phyloP scores from a whole-genome alignment of 352 stramenopile genomes.

The Pythium aristosporum region DNA sequence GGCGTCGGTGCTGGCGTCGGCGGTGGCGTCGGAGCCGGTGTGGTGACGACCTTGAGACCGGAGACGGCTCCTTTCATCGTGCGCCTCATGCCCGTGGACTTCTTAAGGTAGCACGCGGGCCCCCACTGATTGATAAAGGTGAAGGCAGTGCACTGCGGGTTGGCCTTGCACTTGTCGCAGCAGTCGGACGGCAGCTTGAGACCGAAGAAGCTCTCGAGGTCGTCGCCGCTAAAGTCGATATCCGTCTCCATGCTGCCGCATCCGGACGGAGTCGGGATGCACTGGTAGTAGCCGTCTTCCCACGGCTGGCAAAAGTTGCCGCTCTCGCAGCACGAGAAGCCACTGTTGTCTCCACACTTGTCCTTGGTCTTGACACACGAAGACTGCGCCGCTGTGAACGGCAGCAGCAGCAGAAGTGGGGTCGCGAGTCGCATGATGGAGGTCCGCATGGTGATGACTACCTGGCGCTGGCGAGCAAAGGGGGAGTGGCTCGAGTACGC shows the following conservation, averaged over 20 bases:
- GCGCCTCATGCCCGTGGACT: constrained; percentile 12
- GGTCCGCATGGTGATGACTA: constrained; percentile 1
- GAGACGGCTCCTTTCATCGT: constrained; percentile 27
- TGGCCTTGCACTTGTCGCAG: constrained; percentile 42
- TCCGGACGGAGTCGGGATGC: constrained; percentile 32
- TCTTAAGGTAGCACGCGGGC: constrained; percentile 58
- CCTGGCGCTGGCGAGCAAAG: neutral
- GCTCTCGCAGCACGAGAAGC: constrained; percentile 34
- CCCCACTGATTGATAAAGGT: constrained; percentile 57
- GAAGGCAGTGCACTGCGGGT: constrained; percentile 42
- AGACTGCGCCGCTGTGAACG: constrained; percentile 2
- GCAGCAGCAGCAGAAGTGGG: neutral
- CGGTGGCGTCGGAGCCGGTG: constrained; percentile 30
- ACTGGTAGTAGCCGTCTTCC: constrained; percentile 59
- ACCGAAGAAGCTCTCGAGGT: constrained; percentile 32
- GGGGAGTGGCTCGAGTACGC: neutral
- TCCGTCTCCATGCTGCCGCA: constrained; percentile 43
- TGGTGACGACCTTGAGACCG: constrained; percentile 32
- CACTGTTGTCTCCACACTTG: constrained; percentile 40
- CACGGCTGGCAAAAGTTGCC: constrained; percentile 51
- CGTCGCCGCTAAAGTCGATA: constrained; percentile 37
- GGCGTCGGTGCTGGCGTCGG: constrained; percentile 1
- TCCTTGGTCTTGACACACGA: constrained; percentile 11
- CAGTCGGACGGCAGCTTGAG: constrained; percentile 37
- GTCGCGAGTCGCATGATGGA: neutral